These are phyloP conservation scores for Phytophthora pini DNA, from an alignment of 352 stramenopile genomes.

Conservation along the genomic window DNA sequence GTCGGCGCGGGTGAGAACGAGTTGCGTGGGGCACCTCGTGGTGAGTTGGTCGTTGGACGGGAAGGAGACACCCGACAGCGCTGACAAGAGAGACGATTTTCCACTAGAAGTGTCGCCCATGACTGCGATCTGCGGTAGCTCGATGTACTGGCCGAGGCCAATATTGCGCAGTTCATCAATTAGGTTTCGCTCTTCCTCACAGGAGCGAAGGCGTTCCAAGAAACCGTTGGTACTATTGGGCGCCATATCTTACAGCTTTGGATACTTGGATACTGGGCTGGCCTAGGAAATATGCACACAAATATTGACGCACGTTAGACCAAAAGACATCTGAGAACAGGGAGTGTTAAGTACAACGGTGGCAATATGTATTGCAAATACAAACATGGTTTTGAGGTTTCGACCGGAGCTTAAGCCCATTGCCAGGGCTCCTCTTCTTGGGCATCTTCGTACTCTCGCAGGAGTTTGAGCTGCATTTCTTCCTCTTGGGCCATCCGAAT, in stretches of 20 bases:
- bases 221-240: constrained; percentile 4
- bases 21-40: constrained; percentile 81
- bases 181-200: constrained; percentile 41
- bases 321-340: neutral
- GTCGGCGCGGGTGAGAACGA: constrained; percentile 60
- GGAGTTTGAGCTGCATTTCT: constrained; percentile 23
- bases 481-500: constrained; percentile 38
- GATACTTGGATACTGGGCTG: neutral
- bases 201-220: neutral
- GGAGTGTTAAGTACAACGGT: constrained; percentile 3
- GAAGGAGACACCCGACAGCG: constrained; percentile 83
- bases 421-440: constrained; percentile 30
- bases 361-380: constrained; percentile 15
- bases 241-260: constrained; percentile 1
- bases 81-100: constrained; percentile 89
- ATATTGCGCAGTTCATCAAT: constrained; percentile 65
- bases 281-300: neutral
- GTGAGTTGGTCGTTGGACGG: constrained; percentile 79
- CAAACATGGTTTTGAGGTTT: neutral
- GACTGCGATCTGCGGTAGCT: constrained; percentile 91
- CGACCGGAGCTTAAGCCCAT: constrained; percentile 12
- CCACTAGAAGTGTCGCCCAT: constrained; percentile 91
- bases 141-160: constrained; percentile 71
- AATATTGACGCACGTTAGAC: constrained; percentile 18
- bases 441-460: constrained; percentile 26